A percentile compares a stretch with the other conserved stretches of the same genome.
Conservation (phyloP, 768 basidiomycete genomes). For the Boletus sensibilis region DNA sequence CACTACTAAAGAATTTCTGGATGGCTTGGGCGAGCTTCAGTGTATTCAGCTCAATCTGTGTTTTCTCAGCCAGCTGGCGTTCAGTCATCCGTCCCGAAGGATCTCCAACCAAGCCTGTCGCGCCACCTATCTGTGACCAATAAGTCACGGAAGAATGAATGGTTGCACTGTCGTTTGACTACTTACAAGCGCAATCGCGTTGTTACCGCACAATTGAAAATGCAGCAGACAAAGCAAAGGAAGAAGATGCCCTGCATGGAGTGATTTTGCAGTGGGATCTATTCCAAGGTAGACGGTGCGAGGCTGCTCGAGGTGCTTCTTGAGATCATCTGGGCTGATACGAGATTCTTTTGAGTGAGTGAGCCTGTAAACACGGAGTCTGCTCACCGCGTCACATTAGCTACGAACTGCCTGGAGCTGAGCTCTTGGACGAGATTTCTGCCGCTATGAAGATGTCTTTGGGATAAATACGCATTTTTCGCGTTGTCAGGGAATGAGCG, state of each 20-base stretch:
- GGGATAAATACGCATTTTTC: background rate
- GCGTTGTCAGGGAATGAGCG: conserved; percentile 2
- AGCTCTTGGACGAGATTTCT: conserved; percentile 36
- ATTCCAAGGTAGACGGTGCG: conserved; percentile 83
- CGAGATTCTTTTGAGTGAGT: conserved; percentile 2
- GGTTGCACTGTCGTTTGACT: background rate
- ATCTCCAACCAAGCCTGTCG: conserved; percentile 95
- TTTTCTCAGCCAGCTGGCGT: conserved; percentile 62
- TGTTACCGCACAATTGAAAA: conserved; percentile 84
- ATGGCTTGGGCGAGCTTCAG: conserved; percentile 60
- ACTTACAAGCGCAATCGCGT: conserved; percentile 78
- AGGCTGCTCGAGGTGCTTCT: conserved; percentile 32
- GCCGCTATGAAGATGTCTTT: conserved; percentile 18
- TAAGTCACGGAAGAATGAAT: conserved; percentile 2
- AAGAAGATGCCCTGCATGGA: conserved; percentile 93
- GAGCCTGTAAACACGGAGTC: background rate
- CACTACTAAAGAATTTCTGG: conserved; percentile 68
- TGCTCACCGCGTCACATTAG: conserved; percentile 38
- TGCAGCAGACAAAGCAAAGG: conserved; percentile 86
- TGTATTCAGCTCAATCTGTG: conserved; percentile 67
- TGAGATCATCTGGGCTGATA: conserved; percentile 43
- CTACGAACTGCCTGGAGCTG: conserved; percentile 32
- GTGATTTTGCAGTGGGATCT: conserved; percentile 85
- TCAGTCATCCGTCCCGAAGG: conserved; percentile 88
- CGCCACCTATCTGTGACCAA: conserved; percentile 81